phyloP scores from a whole-genome alignment of 352 stramenopile genomes.

The Poterioochromonas sp. region DNA sequence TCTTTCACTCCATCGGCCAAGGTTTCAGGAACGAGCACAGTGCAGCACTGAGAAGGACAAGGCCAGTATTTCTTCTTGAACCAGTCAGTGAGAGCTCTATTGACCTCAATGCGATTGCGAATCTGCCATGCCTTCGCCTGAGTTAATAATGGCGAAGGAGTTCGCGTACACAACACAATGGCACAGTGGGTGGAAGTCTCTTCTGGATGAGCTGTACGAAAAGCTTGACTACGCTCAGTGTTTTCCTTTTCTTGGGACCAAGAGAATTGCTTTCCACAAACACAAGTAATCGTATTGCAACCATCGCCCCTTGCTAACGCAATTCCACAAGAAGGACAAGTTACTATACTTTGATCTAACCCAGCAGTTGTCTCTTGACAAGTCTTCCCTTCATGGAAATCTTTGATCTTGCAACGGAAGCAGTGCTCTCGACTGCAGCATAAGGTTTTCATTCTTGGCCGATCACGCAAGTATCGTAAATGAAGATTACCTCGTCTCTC shows the following conservation, averaged over 20 bases:
- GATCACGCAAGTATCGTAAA: slow-evolving; percentile 14
- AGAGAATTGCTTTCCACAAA: slow-evolving; percentile 50
- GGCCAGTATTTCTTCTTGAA: slow-evolving; percentile 22
- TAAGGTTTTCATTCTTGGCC: slow-evolving; percentile 27
- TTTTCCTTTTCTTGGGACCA: slow-evolving; percentile 41
- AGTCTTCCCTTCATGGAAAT: slow-evolving; percentile 44
- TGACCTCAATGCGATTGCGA: slow-evolving; percentile 4
- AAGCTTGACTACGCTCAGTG: background rate
- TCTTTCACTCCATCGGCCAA: background rate
- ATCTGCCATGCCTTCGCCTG: slow-evolving; percentile 12
- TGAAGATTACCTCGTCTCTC: slow-evolving; percentile 18
- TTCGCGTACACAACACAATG: background rate
- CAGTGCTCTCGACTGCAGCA: slow-evolving; percentile 51
- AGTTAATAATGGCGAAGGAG: no score
- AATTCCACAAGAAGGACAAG: slow-evolving; percentile 49
- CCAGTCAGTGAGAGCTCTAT: background rate
- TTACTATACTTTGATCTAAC: slow-evolving; percentile 43
- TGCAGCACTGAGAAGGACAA: background rate
- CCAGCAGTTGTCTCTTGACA: slow-evolving; percentile 24
- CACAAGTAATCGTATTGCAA: slow-evolving; percentile 51
- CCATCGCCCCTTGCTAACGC: slow-evolving; percentile 53
- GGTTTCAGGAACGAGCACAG: background rate
- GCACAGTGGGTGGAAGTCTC: background rate
- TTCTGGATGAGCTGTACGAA: background rate
- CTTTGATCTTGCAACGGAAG: slow-evolving; percentile 52